phyloP scores from a whole-genome alignment of 2,329 filamentous ascomycete genomes.

The Xylaria sp. region DNA sequence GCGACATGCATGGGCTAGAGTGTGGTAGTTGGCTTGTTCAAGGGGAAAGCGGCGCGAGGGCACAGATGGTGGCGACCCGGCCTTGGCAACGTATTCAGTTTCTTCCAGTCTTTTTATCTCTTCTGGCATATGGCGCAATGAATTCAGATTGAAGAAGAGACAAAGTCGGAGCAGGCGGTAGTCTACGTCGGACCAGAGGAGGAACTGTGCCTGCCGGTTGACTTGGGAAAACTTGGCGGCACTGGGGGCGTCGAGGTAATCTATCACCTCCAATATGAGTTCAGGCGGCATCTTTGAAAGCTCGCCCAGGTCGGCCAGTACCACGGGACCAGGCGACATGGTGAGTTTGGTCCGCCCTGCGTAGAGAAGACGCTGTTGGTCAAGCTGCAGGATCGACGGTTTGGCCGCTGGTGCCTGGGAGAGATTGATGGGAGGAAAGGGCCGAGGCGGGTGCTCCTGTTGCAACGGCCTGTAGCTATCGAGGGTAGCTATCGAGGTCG shows the following conservation, averaged over 20 bases:
- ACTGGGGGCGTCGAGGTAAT: constrained; percentile 18
- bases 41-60: background rate
- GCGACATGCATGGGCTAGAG: background rate
- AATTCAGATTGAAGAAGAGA: background rate
- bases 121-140: too few species aligned
- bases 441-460: background rate
- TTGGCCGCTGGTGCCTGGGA: background rate
- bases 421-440: background rate
- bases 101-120: too few species aligned
- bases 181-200: constrained; percentile 27
- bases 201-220: constrained; percentile 25
- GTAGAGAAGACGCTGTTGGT: background rate
- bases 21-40: constrained; percentile 13
- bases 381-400: background rate
- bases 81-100: too few species aligned
- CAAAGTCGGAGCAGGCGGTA: constrained; percentile 11
- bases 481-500: background rate
- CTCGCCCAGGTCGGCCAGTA: constrained; percentile 25
- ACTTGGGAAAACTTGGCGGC: constrained; percentile 22
- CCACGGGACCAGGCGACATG: constrained; percentile 10
- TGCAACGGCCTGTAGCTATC: background rate
- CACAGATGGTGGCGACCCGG: too few species aligned
- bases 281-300: constrained; percentile 27
- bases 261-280: constrained; percentile 14
- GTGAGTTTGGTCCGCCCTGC: background rate